phyloP scores from a whole-genome alignment of 495 filamentous ascomycete genomes.

The Sporormia fimetaria region DNA sequence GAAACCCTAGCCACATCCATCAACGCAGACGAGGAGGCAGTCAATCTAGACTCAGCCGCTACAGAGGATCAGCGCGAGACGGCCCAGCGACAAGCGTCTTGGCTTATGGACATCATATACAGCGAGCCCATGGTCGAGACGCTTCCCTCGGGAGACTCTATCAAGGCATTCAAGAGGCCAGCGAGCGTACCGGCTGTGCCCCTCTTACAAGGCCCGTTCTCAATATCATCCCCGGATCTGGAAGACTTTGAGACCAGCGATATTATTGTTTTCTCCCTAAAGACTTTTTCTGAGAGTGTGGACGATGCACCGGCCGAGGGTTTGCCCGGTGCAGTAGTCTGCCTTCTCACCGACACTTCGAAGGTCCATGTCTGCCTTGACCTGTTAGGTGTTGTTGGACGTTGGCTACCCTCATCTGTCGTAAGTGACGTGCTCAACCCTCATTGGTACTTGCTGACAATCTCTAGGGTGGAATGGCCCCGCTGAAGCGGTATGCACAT shows the following conservation, averaged over 20 bases:
- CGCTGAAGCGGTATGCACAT: constrained; percentile 37
- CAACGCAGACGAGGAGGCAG: constrained; percentile 49
- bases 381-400: constrained; percentile 65
- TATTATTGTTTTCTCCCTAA: constrained; percentile 45
- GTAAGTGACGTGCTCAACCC: constrained; percentile 11
- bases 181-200: constrained; percentile 59
- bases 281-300: constrained; percentile 37
- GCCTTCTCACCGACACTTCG: constrained; percentile 60
- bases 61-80: constrained; percentile 49
- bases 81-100: constrained; percentile 59
- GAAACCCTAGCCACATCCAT: constrained; percentile 67
- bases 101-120: constrained; percentile 70
- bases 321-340: constrained; percentile 49
- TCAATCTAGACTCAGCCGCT: constrained; percentile 45
- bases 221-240: constrained; percentile 44
- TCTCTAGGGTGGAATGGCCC: constrained; percentile 1
- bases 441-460: not conserved
- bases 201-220: constrained; percentile 75
- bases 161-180: constrained; percentile 60
- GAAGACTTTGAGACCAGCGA: constrained; percentile 61
- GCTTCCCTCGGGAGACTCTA: constrained; percentile 30
- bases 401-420: constrained; percentile 56
- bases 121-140: constrained; percentile 52
- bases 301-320: constrained; percentile 44
- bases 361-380: constrained; percentile 70